phyloP scores from a whole-genome alignment of 2,329 filamentous ascomycete genomes.

The Gliomastix tumulicola region DNA sequence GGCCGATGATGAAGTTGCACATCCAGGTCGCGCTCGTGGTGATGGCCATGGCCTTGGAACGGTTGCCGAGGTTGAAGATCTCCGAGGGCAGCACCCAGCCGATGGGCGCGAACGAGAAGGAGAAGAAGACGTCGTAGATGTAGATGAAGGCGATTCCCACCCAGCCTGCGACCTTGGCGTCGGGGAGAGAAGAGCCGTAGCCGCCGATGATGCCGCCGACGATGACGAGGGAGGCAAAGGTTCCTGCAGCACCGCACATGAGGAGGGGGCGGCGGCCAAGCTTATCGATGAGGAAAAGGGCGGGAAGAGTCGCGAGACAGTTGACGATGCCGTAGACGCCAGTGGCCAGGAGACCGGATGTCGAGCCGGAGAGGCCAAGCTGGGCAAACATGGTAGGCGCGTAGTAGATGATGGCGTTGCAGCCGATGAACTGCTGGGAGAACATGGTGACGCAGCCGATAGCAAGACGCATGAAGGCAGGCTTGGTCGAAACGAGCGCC shows the following conservation, averaged over 20 bases:
- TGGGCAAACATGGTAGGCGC: slow-evolving; percentile 36
- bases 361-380: slow-evolving; percentile 31
- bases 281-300: slow-evolving; percentile 43
- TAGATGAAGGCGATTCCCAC: slow-evolving; percentile 60
- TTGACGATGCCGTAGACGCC: slow-evolving; percentile 52
- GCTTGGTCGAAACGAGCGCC: slow-evolving; percentile 18
- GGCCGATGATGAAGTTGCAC: slow-evolving; percentile 26
- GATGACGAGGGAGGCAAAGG: slow-evolving; percentile 51
- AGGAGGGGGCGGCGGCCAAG: slow-evolving; percentile 57
- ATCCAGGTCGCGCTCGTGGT: slow-evolving; percentile 41
- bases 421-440: slow-evolving; percentile 43
- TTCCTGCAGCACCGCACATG: slow-evolving; percentile 55
- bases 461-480: slow-evolving; percentile 32
- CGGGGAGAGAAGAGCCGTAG: slow-evolving; percentile 28
- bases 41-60: slow-evolving; percentile 54
- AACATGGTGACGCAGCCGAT: slow-evolving; percentile 50
- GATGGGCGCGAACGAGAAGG: slow-evolving; percentile 55
- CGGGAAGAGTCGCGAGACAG: slow-evolving; percentile 33
- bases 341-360: slow-evolving; percentile 43
- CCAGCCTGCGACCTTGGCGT: slow-evolving; percentile 32
- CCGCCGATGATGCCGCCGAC: slow-evolving; percentile 42
- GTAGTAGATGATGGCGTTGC: slow-evolving; percentile 41
- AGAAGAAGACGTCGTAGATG: slow-evolving; percentile 56
- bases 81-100: slow-evolving; percentile 61
- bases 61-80: slow-evolving; percentile 50